Base-by-base conservation (phyloP, 352 stramenopile species). In the Pythium plurisporium region DNA sequence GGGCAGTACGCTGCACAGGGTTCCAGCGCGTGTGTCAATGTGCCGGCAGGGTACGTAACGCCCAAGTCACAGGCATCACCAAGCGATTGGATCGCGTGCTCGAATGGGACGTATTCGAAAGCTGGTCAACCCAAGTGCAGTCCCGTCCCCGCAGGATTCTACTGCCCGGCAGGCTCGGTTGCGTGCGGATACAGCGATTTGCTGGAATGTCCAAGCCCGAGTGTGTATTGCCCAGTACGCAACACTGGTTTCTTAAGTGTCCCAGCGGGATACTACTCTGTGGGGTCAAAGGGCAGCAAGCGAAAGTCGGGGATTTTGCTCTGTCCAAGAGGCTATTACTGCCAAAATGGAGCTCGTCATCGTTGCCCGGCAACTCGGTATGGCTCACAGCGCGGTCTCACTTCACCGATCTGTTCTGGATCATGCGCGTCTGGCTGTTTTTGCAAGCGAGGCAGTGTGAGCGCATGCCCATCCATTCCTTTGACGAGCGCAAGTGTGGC, bases 41-140 rank as follows among this genome's bases (percentile, higher is more conserved):
- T 70, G 11, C 74, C 74, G 6, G 74, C 69, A 19, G 74, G 76
- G n/a, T 87, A 74, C 29, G 56, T 55, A 2, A 64, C 64, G 4
- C 19, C 68, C 5, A 60, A 56, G 11, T 48, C 67, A 22, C 58
- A 76, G 26, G 70, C 75, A 44, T 62, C 68, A 23, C 52, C 55
- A 27, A 27, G 23, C 4, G 71, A 83, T 26, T 47, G 84, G 12
- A 11, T 72, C 27, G 7, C 64, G 23, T 87, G 76, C 34, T 53
- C 54, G 7, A 83, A 83, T 59, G 76, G 76, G 9, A 74, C 72
- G 9, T 83, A 79, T 37, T 82, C 76, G 1, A 82, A 83, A 26
- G 47, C 70, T 29, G 76, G 76, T 0, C 74, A 82, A 40, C 72
- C 58, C 34, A 66, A 30, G 9, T 87, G 76, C 36, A 77, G 60